Percentiles rank a stretch among this genome's conserved stretches.
Conservation (phyloP, 2,329 filamentous ascomycete species). For the Diaporthe nobilis region DNA sequence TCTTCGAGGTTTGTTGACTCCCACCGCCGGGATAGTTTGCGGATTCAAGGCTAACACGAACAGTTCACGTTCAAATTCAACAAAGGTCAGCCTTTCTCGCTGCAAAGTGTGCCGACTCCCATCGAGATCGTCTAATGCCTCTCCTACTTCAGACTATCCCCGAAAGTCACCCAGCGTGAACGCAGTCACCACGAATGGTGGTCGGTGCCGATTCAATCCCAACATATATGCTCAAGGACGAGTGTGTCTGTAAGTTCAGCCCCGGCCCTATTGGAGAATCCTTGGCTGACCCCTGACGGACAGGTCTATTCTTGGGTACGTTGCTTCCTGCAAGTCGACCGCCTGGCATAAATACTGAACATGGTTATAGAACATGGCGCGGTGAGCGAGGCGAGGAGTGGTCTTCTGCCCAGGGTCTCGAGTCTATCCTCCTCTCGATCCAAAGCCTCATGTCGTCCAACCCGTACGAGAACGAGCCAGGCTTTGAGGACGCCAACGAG, state of each 20-base stretch:
- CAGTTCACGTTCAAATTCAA: slow-evolving; percentile 85
- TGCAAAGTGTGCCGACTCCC: not conserved
- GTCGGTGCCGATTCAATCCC: slow-evolving; percentile 91
- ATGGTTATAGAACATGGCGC: slow-evolving; percentile 83
- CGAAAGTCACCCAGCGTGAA: slow-evolving; percentile 73
- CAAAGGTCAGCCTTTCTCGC: slow-evolving; percentile 67
- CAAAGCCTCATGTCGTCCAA: slow-evolving; percentile 96
- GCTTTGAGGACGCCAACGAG: slow-evolving; percentile 83
- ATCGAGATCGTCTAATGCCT: slow-evolving; percentile 21
- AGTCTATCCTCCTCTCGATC: slow-evolving; percentile 94
- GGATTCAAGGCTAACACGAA: slow-evolving; percentile 47
- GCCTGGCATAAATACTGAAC: slow-evolving; percentile 40
- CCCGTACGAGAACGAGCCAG: slow-evolving; percentile 96
- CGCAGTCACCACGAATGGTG: slow-evolving; percentile 89
- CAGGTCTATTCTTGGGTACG: slow-evolving; percentile 88
- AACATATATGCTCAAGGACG: slow-evolving; percentile 95
- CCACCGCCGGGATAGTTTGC: not conserved
- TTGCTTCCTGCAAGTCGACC: slow-evolving; percentile 36
- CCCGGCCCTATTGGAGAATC: not conserved
- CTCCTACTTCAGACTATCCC: slow-evolving; percentile 80
- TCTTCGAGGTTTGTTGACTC: slow-evolving; percentile 81
- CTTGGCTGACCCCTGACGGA: slow-evolving; percentile 35
- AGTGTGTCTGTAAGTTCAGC: slow-evolving; percentile 84
- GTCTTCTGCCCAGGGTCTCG: slow-evolving; percentile 95
- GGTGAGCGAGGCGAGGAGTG: slow-evolving; percentile 93